Percentiles rank a stretch among this genome's conserved stretches.
Conservation (phyloP, 139 green algal species). For the Chlamydomonas urium region DNA sequence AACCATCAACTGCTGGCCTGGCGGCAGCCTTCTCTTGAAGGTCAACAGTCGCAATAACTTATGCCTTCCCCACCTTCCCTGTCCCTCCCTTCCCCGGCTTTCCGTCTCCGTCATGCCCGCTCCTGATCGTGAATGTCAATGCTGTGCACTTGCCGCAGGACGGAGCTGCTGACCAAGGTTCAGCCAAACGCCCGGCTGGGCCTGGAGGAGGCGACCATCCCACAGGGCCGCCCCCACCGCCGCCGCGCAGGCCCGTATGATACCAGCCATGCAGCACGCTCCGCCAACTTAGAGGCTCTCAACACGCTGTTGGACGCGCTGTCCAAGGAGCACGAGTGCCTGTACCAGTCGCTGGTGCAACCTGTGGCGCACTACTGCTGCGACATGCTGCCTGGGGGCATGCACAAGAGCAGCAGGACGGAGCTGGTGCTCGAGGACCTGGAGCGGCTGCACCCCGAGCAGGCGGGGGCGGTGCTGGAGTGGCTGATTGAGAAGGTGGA, state of each 20-base stretch:
- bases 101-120: too few species aligned
- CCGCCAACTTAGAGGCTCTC: constrained; percentile 70
- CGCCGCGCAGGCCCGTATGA: too few species aligned
- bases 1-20: too few species aligned
- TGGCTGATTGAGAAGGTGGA: constrained; percentile 83
- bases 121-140: too few species aligned
- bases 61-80: too few species aligned
- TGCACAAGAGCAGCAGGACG: constrained; percentile 44
- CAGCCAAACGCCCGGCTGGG: constrained; percentile 21
- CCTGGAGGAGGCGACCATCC: background rate
- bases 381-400: constrained; percentile 54
- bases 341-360: constrained; percentile 54
- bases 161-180: constrained; percentile 43
- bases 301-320: constrained; percentile 61
- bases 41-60: too few species aligned
- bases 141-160: too few species aligned
- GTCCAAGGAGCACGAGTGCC: constrained; percentile 69
- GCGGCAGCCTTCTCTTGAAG: too few species aligned
- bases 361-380: constrained; percentile 63
- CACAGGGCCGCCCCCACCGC: background rate
- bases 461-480: constrained; percentile 58
- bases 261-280: too few species aligned
- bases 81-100: too few species aligned
- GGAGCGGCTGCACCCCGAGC: constrained; percentile 52
- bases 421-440: constrained; percentile 77